These are phyloP conservation scores for Pseudogymnoascus sp. DNA, from an alignment of 2,329 filamentous ascomycete genomes.

Conservation along the genomic window DNA sequence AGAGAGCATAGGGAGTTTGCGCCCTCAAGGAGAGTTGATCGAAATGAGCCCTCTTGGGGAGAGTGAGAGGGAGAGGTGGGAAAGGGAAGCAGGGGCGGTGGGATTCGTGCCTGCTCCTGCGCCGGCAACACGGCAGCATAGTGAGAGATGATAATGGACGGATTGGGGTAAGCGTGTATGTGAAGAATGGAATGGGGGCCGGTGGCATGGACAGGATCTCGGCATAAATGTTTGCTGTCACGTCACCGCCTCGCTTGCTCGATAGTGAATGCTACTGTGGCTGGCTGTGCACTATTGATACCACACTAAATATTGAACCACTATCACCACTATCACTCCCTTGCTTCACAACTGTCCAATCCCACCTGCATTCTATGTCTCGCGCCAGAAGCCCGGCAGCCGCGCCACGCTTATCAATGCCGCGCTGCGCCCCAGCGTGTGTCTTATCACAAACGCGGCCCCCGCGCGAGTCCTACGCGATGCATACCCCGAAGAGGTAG, in stretches of 20 bases:
- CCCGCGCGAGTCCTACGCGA: not conserved
- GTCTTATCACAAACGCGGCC: constrained; percentile 3
- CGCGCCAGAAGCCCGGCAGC: not conserved
- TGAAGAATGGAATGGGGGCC: not conserved
- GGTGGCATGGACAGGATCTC: not conserved
- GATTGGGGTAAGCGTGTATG: not conserved
- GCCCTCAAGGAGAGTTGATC: not conserved
- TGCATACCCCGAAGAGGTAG: not conserved
- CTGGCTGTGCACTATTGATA: not conserved
- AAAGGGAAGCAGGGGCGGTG: not conserved
- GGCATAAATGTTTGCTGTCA: not conserved
- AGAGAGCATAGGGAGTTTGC: not conserved
- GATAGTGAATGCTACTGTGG: not conserved
- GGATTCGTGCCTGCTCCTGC: not conserved
- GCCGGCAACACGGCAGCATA: not conserved
- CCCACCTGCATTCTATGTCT: not conserved
- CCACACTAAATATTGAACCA: not conserved
- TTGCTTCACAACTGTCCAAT: constrained; percentile 1
- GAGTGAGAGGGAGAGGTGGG: not conserved
- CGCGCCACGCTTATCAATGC: constrained; percentile 3
- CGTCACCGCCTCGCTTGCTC: not conserved
- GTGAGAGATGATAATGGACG: not conserved
- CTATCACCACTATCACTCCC: not conserved
- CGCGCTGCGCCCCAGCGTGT: not conserved
- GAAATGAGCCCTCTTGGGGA: not conserved